Evolutionary conservation across 768 basidiomycete species (phyloP).

Genomic region (Calocybe indica): DNA sequence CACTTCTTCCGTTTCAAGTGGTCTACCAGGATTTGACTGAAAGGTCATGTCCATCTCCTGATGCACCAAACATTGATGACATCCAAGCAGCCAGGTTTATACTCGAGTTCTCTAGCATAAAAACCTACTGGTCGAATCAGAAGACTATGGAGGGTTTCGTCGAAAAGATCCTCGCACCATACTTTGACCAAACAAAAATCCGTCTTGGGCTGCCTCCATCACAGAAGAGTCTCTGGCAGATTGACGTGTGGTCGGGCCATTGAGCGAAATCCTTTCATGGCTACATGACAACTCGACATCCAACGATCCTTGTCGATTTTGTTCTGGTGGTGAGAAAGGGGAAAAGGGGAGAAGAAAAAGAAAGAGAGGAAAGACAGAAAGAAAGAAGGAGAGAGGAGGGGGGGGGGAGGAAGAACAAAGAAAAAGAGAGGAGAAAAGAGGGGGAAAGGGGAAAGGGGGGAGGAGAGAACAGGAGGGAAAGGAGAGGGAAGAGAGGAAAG

Average conservation of each 20-base stretch:
- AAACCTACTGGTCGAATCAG: constrained; percentile 22
- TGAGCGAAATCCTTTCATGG: constrained; percentile 20
- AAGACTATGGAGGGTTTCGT: constrained; percentile 13
- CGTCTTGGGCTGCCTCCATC: constrained; percentile 6
- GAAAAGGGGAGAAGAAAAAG: too few relatives aligned
- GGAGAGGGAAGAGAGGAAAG: too few relatives aligned
- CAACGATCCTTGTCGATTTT: constrained; percentile 19
- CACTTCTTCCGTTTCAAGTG: constrained; percentile 25
- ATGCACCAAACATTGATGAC: constrained; percentile 13
- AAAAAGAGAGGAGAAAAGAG: too few relatives aligned
- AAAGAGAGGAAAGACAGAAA: too few relatives aligned
- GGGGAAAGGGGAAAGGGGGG: too few relatives aligned
- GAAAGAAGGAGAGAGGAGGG: too few relatives aligned
- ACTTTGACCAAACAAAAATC: constrained; percentile 11
- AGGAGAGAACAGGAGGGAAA: too few relatives aligned
- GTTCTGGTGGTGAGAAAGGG: not conserved
- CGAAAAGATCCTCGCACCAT: constrained; percentile 16
- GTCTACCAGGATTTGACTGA: constrained; percentile 22
- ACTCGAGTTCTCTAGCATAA: constrained; percentile 14
- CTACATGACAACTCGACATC: constrained; percentile 21
- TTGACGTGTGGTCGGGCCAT: constrained; percentile 28
- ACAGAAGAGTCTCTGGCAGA: constrained; percentile 10
- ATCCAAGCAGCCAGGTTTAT: constrained; percentile 12
- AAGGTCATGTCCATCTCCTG: constrained; percentile 12
- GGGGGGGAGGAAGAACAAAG: too few relatives aligned